Evolutionary conservation across 2,329 filamentous ascomycete genomes (phyloP).

Genomic region (Anthostomella pinea): DNA sequence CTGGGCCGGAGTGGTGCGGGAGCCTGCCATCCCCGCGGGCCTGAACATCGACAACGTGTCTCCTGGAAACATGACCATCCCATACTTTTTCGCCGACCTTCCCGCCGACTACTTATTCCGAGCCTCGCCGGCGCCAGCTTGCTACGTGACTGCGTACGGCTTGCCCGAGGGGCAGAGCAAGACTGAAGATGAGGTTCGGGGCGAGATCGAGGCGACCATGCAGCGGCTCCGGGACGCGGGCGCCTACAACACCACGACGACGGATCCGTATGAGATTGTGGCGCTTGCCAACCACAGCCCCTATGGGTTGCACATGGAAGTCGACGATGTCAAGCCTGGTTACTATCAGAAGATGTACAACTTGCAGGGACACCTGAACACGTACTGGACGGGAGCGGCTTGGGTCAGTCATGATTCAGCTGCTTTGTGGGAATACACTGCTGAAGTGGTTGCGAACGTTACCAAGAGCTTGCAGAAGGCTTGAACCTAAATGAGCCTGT

Average conservation of each 20-base stretch:
- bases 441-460: too few species aligned
- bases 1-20: background rate
- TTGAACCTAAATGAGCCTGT: too few species aligned
- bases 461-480: too few species aligned
- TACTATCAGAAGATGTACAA: constrained; percentile 7
- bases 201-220: constrained; percentile 1
- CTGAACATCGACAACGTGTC: constrained; percentile 1
- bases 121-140: background rate
- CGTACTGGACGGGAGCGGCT: constrained; percentile 9
- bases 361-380: constrained; percentile 8
- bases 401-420: constrained; percentile 9
- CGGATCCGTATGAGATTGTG: constrained; percentile 2
- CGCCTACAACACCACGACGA: background rate
- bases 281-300: constrained; percentile 3
- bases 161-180: constrained; percentile 11
- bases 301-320: constrained; percentile 2
- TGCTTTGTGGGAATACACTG: constrained; percentile 11
- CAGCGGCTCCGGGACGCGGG: background rate
- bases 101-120: background rate
- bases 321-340: constrained; percentile 5
- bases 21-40: background rate
- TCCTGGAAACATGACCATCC: background rate
- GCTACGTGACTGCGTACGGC: background rate
- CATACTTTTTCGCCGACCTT: background rate
- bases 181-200: constrained; percentile 6